A percentile compares a stretch with the other conserved stretches of the same genome.
phyloP scores from a whole-genome alignment of 352 stramenopile genomes.

The Pseudoperonospora humuli region DNA sequence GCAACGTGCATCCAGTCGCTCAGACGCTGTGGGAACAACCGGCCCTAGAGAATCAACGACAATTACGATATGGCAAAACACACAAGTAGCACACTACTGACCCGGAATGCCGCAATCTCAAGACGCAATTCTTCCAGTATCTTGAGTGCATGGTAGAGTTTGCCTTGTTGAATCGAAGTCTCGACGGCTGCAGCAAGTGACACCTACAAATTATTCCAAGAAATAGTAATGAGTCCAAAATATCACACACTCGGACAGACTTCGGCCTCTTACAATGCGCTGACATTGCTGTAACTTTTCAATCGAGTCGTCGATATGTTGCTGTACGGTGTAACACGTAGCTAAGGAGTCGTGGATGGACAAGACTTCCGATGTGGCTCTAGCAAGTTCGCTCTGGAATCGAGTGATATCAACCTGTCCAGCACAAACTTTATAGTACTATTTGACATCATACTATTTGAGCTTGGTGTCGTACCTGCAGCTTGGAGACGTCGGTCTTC shows the following conservation, averaged over 20 bases:
- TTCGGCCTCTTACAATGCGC: slow-evolving; percentile 38
- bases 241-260: too few relatives aligned
- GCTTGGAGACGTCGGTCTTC: slow-evolving; percentile 60
- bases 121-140: slow-evolving; percentile 58
- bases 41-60: slow-evolving; percentile 44
- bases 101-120: slow-evolving; percentile 63
- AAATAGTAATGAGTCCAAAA: background rate
- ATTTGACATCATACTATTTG: background rate
- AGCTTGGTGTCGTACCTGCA: slow-evolving; percentile 31
- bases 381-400: slow-evolving; percentile 52
- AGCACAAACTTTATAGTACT: slow-evolving; percentile 2
- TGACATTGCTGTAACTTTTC: slow-evolving; percentile 77
- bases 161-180: slow-evolving; percentile 52
- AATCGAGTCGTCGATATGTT: slow-evolving; percentile 70
- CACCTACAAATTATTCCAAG: slow-evolving; percentile 31
- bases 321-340: slow-evolving; percentile 49
- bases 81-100: too few relatives aligned
- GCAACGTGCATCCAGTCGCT: slow-evolving; percentile 74
- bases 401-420: slow-evolving; percentile 50
- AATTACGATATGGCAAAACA: too few relatives aligned
- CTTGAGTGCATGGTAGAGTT: slow-evolving; percentile 73
- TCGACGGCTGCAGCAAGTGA: slow-evolving; percentile 58
- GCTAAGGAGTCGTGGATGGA: slow-evolving; percentile 47
- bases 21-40: slow-evolving; percentile 67
- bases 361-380: slow-evolving; percentile 41